Conservation (phyloP, 2,329 filamentous ascomycete species). For the Aspergillus alliaceus region DNA sequence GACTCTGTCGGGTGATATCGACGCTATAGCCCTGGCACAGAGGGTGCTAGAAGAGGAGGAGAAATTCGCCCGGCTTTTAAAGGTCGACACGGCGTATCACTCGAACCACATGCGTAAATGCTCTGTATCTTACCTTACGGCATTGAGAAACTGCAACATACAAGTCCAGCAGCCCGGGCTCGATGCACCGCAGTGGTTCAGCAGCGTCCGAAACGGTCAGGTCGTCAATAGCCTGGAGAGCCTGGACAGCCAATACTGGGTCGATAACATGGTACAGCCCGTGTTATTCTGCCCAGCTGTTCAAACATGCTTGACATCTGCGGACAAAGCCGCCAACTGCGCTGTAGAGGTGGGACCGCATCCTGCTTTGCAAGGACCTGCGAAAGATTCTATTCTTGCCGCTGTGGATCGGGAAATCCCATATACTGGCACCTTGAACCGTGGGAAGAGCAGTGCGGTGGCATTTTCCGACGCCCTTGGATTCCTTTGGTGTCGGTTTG, state of each 20-base stretch:
- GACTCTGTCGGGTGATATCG: slow-evolving; percentile 23
- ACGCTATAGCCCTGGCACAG: slow-evolving; percentile 22
- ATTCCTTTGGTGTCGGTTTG: too few species aligned
- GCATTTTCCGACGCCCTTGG: too few species aligned
- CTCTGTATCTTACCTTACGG: too few species aligned
- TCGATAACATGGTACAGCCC: not conserved
- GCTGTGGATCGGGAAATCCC: not conserved
- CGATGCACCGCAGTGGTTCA: too few species aligned
- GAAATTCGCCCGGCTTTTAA: not conserved
- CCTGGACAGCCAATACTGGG: too few species aligned
- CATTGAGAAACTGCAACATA: too few species aligned
- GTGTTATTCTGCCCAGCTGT: not conserved
- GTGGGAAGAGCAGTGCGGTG: too few species aligned
- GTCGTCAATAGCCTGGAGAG: too few species aligned
- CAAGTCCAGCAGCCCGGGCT: too few species aligned
- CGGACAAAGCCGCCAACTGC: too few species aligned
- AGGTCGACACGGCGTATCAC: slow-evolving; percentile 7
- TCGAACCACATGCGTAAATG: slow-evolving; percentile 5
- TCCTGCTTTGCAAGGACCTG: slow-evolving; percentile 30
- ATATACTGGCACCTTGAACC: not conserved
- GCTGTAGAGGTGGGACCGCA: slow-evolving; percentile 38
- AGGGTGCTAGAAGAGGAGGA: not conserved
- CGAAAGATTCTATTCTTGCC: too few species aligned
- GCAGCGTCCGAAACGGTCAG: too few species aligned
- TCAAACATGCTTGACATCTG: slow-evolving; percentile 10